A percentile compares a stretch with the other conserved stretches of the same genome.
Evolutionary conservation across 1,284 basidiomycete genomes (phyloP).

Genomic region (Malassezia cuniculi): DNA sequence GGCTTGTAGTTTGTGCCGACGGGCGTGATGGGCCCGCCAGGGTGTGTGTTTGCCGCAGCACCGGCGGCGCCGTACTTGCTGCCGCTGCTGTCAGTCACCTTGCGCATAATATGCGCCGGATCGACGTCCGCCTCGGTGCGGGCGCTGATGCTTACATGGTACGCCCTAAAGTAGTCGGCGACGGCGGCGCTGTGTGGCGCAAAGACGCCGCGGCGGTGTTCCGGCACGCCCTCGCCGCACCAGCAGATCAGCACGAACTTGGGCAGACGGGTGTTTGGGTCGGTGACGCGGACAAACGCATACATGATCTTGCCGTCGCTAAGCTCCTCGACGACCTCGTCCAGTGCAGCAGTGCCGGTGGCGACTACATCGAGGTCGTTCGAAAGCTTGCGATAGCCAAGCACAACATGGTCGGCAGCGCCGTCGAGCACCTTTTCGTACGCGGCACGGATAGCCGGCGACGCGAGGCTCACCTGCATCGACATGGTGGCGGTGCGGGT

Average conservation of each 20-base stretch:
- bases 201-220: slow-evolving; percentile 80
- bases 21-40: slow-evolving; percentile 29
- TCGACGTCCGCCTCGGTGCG: slow-evolving; percentile 62
- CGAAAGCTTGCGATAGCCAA: slow-evolving; percentile 69
- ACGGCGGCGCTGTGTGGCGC: slow-evolving; percentile 71
- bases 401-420: slow-evolving; percentile 72
- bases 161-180: slow-evolving; percentile 63
- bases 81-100: slow-evolving; percentile 80
- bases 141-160: slow-evolving; percentile 78
- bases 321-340: slow-evolving; percentile 86
- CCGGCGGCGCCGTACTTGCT: slow-evolving; percentile 61
- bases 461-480: slow-evolving; percentile 56
- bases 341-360: slow-evolving; percentile 56
- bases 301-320: slow-evolving; percentile 90
- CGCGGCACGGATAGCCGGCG: slow-evolving; percentile 50
- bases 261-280: slow-evolving; percentile 74
- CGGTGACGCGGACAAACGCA: slow-evolving; percentile 74
- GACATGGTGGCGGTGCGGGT: too few relatives aligned
- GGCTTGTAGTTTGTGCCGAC: slow-evolving; percentile 39
- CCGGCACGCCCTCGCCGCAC: slow-evolving; percentile 90
- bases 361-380: slow-evolving; percentile 82
- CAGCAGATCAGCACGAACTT: slow-evolving; percentile 70
- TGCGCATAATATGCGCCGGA: slow-evolving; percentile 53
- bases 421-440: slow-evolving; percentile 43
- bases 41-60: slow-evolving; percentile 34